phyloP scores from a whole-genome alignment of 495 filamentous ascomycete genomes.

The Acidomyces sp. region DNA sequence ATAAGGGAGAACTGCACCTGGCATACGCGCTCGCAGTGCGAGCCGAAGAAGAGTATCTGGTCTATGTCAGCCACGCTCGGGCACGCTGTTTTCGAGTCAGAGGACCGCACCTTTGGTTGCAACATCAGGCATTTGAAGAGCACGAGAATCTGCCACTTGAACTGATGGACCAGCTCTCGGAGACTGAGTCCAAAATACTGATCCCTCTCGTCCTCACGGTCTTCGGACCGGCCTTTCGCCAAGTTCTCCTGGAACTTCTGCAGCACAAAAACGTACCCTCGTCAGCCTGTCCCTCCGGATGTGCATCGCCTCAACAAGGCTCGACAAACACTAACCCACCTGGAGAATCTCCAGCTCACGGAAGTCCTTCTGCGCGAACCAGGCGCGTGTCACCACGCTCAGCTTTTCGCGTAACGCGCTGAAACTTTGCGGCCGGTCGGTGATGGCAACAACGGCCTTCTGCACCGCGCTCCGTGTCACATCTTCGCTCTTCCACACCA shows the following conservation, averaged over 20 bases:
- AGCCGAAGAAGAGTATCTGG: conserved; percentile 97
- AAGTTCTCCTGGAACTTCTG: conserved; percentile 86
- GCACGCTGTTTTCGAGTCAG: neutral
- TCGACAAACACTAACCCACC: conserved; percentile 33
- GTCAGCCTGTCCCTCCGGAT: too few species aligned
- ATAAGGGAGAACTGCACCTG: conserved; percentile 97
- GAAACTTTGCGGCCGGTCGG: conserved; percentile 58
- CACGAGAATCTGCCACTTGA: conserved; percentile 83
- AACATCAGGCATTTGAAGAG: conserved; percentile 85
- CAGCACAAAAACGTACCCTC: too few species aligned
- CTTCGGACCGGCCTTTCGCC: conserved; percentile 47
- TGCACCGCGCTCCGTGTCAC: conserved; percentile 94
- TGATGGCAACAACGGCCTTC: conserved; percentile 95
- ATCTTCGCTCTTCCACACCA: conserved; percentile 67
- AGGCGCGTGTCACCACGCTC: conserved; percentile 79
- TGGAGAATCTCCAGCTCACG: conserved; percentile 59
- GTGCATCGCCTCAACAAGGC: too few species aligned
- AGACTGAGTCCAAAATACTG: conserved; percentile 85
- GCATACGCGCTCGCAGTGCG: conserved; percentile 84
- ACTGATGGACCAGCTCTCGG: conserved; percentile 83
- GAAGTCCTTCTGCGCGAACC: conserved; percentile 87
- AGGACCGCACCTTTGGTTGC: conserved; percentile 66
- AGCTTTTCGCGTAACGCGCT: conserved; percentile 57
- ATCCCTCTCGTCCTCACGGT: conserved; percentile 62
- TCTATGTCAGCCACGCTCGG: conserved; percentile 5